A percentile compares a stretch with the other conserved stretches of the same genome.
These are phyloP conservation scores for Solanum dulcamara DNA, from an alignment of 257 asterid genomes.

Conservation along the genomic window DNA sequence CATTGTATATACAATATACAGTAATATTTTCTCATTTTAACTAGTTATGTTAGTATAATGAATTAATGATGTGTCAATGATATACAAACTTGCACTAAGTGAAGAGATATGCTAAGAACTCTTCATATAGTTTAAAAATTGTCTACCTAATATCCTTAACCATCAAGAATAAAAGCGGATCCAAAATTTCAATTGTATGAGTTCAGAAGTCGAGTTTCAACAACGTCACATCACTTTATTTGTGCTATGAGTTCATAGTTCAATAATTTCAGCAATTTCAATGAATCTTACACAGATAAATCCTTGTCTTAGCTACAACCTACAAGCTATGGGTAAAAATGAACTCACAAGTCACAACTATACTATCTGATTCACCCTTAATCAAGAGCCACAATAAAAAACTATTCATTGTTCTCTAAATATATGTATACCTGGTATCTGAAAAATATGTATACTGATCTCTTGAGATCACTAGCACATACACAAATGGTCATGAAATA, in stretches of 20 bases:
- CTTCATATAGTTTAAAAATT: neutral
- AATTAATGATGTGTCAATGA: neutral
- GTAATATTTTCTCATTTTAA: neutral
- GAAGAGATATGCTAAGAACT: neutral
- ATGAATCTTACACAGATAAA: too few species aligned
- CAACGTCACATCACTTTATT: neutral
- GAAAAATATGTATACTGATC: neutral
- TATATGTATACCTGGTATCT: neutral
- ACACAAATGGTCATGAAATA: neutral
- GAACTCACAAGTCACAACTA: too few species aligned
- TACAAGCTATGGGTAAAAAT: too few species aligned
- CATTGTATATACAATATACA: neutral
- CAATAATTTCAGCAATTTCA: neutral
- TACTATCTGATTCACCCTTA: too few species aligned
- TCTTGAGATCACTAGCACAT: neutral
- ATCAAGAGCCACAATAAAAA: too few species aligned
- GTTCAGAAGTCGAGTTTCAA: neutral
- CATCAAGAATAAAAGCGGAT: neutral
- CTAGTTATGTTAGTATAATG: neutral
- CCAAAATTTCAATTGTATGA: too few species aligned
- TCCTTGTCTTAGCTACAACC: too few species aligned
- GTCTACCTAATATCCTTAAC: neutral
- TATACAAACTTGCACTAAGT: neutral
- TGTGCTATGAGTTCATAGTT: too few species aligned
- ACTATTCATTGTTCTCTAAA: too few species aligned